Conservation (phyloP, 1,284 basidiomycete genomes). For the Malassezia restricta region DNA sequence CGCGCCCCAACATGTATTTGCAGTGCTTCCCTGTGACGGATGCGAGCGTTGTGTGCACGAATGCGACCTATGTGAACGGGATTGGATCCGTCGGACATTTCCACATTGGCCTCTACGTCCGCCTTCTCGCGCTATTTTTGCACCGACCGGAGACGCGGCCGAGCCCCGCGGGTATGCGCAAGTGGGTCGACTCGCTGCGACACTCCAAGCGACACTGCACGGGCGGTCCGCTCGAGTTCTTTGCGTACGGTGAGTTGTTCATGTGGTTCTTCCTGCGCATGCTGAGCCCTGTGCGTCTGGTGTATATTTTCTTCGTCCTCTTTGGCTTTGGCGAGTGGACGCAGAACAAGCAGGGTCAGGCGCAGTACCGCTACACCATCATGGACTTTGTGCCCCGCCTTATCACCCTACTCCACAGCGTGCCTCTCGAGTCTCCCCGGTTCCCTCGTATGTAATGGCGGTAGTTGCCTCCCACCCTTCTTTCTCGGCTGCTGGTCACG, state of each 20-base stretch:
- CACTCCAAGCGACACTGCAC: constrained; percentile 54
- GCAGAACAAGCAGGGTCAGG: constrained; percentile 20
- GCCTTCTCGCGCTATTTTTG: constrained; percentile 55
- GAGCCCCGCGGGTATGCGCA: constrained; percentile 53
- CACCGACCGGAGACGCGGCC: constrained; percentile 54
- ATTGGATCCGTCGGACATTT: constrained; percentile 34
- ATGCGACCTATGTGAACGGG: constrained; percentile 52
- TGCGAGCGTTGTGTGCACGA: constrained; percentile 55
- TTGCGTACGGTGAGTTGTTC: constrained; percentile 56
- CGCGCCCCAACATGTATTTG: constrained; percentile 53
- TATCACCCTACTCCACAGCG: background rate
- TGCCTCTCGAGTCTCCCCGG: background rate
- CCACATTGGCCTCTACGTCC: constrained; percentile 50
- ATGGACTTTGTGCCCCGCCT: background rate
- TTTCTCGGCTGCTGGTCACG: background rate
- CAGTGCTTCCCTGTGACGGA: constrained; percentile 56
- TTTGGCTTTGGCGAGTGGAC: constrained; percentile 39
- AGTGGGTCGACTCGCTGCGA: constrained; percentile 57
- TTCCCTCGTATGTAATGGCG: background rate
- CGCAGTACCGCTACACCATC: constrained; percentile 27
- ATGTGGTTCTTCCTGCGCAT: constrained; percentile 38
- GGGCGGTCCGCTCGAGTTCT: constrained; percentile 55
- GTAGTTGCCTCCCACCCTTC: too few relatives aligned
- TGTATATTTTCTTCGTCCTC: constrained; percentile 38
- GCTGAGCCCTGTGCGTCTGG: constrained; percentile 22